These are phyloP conservation scores for Boletellus ananiceps DNA, from an alignment of 768 basidiomycete genomes.

Conservation along the genomic window DNA sequence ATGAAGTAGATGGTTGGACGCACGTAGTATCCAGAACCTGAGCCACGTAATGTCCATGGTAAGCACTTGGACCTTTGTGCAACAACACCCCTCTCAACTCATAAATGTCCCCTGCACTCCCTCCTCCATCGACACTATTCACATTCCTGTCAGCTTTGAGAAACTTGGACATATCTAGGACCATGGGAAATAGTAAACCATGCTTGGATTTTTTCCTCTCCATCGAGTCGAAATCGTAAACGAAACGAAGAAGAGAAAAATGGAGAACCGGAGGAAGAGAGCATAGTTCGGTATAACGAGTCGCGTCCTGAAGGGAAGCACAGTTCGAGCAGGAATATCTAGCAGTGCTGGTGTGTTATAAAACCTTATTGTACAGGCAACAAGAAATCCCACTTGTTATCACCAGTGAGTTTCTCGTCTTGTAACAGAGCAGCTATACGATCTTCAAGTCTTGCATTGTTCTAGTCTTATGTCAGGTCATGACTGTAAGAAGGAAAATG, in stretches of 20 bases:
- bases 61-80: constrained; percentile 90
- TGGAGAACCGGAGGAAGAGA: constrained; percentile 84
- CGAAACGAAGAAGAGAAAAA: constrained; percentile 90
- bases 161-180: constrained; percentile 69
- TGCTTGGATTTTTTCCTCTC: constrained; percentile 87
- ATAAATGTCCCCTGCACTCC: constrained; percentile 46
- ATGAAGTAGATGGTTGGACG: constrained; percentile 19
- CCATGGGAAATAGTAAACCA: constrained; percentile 68
- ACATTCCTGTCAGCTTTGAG: constrained; percentile 32
- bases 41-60: constrained; percentile 87
- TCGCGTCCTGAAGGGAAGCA: constrained; percentile 68
- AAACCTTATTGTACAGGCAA: neutral
- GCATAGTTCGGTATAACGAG: constrained; percentile 65
- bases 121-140: constrained; percentile 12
- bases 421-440: constrained; percentile 61
- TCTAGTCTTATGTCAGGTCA: constrained; percentile 37
- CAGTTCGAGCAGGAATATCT: constrained; percentile 84
- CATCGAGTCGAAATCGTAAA: constrained; percentile 73
- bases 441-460: constrained; percentile 68
- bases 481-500: neutral
- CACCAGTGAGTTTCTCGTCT: constrained; percentile 70
- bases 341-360: neutral
- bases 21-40: constrained; percentile 74
- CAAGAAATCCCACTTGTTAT: constrained; percentile 60
- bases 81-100: constrained; percentile 80